Percentiles rank a stretch among this genome's conserved stretches.
These are phyloP conservation scores for Claviceps monticola DNA, from an alignment of 2,329 filamentous ascomycete genomes.

Conservation along the genomic window DNA sequence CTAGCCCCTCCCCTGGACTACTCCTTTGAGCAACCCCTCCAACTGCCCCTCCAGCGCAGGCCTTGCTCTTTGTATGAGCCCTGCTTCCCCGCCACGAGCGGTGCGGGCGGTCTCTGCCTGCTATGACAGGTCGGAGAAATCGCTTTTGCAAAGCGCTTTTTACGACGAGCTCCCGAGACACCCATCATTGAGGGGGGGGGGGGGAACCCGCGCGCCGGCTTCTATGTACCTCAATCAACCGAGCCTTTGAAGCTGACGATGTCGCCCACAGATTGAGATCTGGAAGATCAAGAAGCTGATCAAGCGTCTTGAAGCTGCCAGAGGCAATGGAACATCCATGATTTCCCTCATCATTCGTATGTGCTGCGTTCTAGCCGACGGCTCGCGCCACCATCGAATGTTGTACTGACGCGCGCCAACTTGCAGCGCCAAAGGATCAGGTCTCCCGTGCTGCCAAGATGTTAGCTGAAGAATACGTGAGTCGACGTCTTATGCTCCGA, in stretches of 20 bases:
- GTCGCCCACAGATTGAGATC: conserved; percentile 46
- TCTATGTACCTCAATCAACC: background rate
- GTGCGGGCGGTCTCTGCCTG: background rate
- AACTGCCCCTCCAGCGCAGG: conserved; percentile 1
- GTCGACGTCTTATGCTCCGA: conserved; percentile 15
- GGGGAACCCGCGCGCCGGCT: background rate
- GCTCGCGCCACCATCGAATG: background rate
- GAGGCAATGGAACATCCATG: conserved; percentile 99
- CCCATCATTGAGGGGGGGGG: background rate
- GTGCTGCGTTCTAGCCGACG: conserved; percentile 20
- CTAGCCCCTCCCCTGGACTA: conserved; percentile 1
- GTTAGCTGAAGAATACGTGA: conserved; percentile 99
- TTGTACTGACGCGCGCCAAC: conserved; percentile 2
- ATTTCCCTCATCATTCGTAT: conserved; percentile 97
- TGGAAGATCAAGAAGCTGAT: conserved; percentile 99
- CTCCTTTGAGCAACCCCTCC: background rate
- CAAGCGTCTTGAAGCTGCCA: conserved; percentile 91
- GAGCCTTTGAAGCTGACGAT: conserved; percentile 4
- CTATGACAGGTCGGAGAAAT: background rate
- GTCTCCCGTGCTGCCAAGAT: conserved; percentile 94
- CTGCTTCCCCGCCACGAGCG: conserved; percentile 18
- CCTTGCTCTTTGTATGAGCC: background rate
- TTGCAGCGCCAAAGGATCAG: conserved; percentile 86
- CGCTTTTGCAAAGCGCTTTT: background rate
- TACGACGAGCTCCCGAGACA: no score